Base-by-base conservation (phyloP, 2,329 filamentous ascomycete species). In the Colletotrichum navitas region DNA sequence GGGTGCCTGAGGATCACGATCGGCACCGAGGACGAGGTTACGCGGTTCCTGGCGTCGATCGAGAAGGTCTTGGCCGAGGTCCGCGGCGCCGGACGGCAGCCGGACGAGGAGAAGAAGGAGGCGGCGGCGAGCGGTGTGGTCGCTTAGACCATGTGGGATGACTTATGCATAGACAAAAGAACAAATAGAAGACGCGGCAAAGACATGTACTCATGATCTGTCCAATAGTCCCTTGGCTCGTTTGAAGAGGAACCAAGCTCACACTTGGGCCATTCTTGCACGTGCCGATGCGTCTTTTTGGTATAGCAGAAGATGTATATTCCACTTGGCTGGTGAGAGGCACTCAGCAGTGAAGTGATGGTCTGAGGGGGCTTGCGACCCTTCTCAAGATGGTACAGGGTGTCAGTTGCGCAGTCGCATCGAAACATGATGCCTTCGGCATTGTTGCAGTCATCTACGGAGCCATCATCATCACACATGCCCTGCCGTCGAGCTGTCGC, bases 1-100 rank as follows among this genome's bases (percentile, higher is more conserved):
- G 96, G 95, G 0, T 98, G 95, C 78, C 82, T 99, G 80, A 89
- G 96, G 66, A 94, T 98, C 75, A 99, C 96, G 0, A 90, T 99
- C 16, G 96, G 96, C 21, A 98, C 95, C 0, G 93, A 97, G 80
- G 83, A 89, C 1, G 96, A 99, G 82, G 93, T 97, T 11, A 91
- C 91, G 34, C 87, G 91, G 71, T 94, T 98, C 78, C 79, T 99
- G 76, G 83, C 84, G 26, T 91, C 95, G 76, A 81, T 98, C 29
- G 84, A 83, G 75, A 82, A 79, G 66, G 83, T 83, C 1, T 76
- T 90, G 66, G 81, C 76, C 2, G 85, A 88, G 75, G 83, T 89
- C 12, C 78, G 83, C 21, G 82, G 80, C 0, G 68, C 52, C 7
- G 43, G 55, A 34, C 67, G 74, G 32, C 74, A 74, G 59, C 72